Percentiles rank a stretch among this genome's conserved stretches.
These are phyloP conservation scores for Bacterosira constricta DNA, from an alignment of 108 stramenopile species.

Conservation along the genomic window DNA sequence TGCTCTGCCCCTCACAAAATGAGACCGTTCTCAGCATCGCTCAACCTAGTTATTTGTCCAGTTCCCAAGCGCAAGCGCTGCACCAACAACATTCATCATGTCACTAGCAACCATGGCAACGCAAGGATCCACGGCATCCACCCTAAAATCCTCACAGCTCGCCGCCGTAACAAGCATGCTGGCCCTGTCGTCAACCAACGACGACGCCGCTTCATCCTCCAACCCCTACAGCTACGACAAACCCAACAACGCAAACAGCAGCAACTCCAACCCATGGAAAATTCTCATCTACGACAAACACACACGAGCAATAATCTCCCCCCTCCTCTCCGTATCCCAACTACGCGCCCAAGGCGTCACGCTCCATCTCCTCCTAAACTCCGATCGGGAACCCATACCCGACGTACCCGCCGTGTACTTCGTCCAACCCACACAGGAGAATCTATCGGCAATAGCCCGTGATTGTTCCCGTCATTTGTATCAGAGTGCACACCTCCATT, in stretches of 20 bases:
- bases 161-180: constrained; percentile 81
- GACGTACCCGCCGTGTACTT: constrained; percentile 99
- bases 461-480: constrained; percentile 86
- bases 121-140: constrained; percentile 7
- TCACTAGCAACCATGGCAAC: neutral
- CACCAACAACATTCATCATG: neutral
- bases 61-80: no score
- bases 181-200: constrained; percentile 39
- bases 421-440: constrained; percentile 90
- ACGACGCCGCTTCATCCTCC: constrained; percentile 21
- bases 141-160: constrained; percentile 78
- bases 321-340: constrained; percentile 91
- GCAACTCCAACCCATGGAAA: constrained; percentile 89
- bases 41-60: no score
- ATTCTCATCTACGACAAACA: constrained; percentile 95
- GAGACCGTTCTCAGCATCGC: neutral
- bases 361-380: constrained; percentile 88
- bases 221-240: neutral
- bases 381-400: constrained; percentile 92
- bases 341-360: constrained; percentile 96
- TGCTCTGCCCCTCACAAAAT: neutral
- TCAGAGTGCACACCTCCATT: constrained; percentile 85
- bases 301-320: constrained; percentile 95
- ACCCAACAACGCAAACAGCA: neutral
- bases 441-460: constrained; percentile 86